These are phyloP conservation scores for Paracorniculantispora psalliotae DNA, from an alignment of 2,329 filamentous ascomycete species.

Conservation along the genomic window DNA sequence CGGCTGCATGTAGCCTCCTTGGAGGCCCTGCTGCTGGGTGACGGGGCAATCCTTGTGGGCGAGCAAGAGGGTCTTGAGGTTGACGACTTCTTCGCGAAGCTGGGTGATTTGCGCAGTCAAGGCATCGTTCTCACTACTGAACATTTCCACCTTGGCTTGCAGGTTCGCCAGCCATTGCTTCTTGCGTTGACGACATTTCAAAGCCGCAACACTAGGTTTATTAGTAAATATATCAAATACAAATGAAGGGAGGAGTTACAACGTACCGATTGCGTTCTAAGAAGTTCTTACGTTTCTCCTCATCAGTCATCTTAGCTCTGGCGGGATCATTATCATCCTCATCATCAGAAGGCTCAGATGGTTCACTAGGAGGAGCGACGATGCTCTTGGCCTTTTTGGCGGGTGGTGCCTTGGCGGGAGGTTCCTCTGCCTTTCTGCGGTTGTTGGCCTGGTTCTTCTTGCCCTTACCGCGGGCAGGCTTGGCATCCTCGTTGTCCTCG, in stretches of 20 bases:
- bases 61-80: conserved; percentile 84
- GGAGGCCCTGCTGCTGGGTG: conserved; percentile 72
- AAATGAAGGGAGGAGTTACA: not conserved
- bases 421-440: conserved; percentile 72
- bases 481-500: conserved; percentile 66
- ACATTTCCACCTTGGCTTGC: conserved; percentile 90
- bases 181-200: conserved; percentile 96
- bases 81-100: conserved; percentile 87
- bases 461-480: conserved; percentile 61
- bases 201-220: conserved; percentile 71
- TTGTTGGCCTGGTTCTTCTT: conserved; percentile 65
- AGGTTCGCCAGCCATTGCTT: conserved; percentile 98
- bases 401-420: conserved; percentile 55
- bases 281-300: conserved; percentile 98
- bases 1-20: conserved; percentile 52
- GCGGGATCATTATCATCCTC: conserved; percentile 52
- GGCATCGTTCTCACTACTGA: conserved; percentile 84
- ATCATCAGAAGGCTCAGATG: conserved; percentile 43
- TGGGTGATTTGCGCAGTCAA: conserved; percentile 78
- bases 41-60: conserved; percentile 97
- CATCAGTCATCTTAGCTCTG: conserved; percentile 86
- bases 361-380: conserved; percentile 18
- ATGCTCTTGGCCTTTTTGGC: conserved; percentile 64
- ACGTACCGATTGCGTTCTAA: conserved; percentile 88
- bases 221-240: conserved; percentile 21